Conservation (phyloP, 345 rosid species). For the Eucalyptus decipiens region DNA sequence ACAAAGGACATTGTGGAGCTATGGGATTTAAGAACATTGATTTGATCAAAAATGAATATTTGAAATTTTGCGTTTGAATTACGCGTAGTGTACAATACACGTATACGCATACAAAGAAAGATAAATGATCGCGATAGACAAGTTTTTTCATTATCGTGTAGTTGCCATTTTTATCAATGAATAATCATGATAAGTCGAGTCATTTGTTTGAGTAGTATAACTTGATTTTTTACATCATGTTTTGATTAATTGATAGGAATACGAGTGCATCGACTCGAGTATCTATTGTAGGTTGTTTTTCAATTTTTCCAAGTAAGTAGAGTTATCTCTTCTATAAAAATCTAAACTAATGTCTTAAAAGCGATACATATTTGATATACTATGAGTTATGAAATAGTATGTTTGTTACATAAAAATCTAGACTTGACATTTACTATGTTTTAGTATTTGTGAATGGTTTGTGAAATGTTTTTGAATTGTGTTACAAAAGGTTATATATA, state of each 20-base stretch:
- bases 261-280: no score
- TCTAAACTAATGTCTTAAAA: no score
- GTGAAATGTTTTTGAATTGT: background rate
- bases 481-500: background rate
- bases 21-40: background rate
- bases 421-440: background rate
- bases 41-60: no score
- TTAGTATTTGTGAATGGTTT: no score
- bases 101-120: fast-evolving
- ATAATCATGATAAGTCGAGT: no score
- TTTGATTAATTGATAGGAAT: no score
- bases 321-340: no score
- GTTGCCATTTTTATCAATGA: background rate
- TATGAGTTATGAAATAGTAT: background rate
- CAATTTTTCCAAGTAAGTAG: background rate
- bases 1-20: background rate
- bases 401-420: background rate
- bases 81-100: fast-evolving
- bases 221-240: no score
- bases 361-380: background rate
- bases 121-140: fast-evolving
- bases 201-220: no score
- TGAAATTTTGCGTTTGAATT: no score
- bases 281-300: background rate
- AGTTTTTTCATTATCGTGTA: background rate